Conservation (phyloP, 371 early-diverging fungal genomes). For the Syncephalastrum sp. region DNA sequence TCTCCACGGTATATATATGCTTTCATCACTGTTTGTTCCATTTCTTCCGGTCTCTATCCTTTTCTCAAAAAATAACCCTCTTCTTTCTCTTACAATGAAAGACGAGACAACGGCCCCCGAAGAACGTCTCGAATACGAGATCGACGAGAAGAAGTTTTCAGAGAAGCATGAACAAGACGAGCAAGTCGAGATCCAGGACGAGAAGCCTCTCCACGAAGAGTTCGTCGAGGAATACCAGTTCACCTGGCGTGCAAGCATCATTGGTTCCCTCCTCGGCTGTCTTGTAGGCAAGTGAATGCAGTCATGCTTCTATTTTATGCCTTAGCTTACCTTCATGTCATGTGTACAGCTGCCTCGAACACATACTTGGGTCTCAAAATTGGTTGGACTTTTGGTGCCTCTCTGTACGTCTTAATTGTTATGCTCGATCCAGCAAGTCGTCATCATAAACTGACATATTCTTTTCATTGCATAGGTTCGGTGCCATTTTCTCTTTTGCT, state of each 20-base stretch:
- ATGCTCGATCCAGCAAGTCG: not conserved
- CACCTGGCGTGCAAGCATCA: constrained; percentile 64
- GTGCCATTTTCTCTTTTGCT: constrained; percentile 53
- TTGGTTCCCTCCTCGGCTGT: constrained; percentile 69
- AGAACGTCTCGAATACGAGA: constrained; percentile 40
- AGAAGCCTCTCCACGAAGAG: constrained; percentile 2
- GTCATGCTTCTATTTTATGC: not conserved
- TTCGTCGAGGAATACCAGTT: constrained; percentile 43
- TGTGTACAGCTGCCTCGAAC: constrained; percentile 53
- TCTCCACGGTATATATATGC: too few species aligned
- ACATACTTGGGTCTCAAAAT: constrained; percentile 67
- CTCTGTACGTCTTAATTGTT: constrained; percentile 7
- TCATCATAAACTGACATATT: too few species aligned
- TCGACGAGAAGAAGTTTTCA: constrained; percentile 13
- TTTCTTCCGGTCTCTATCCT: too few species aligned
- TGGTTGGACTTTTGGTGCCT: constrained; percentile 67
- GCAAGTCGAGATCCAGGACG: constrained; percentile 24
- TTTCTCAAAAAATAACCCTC: not conserved
- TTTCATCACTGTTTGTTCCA: too few species aligned
- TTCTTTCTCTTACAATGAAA: constrained; percentile 4
- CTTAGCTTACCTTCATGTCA: not conserved
- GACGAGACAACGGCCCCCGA: constrained; percentile 3
- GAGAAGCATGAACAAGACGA: constrained; percentile 14
- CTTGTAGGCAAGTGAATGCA: constrained; percentile 45
- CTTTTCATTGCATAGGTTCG: constrained; percentile 25